Conservation (phyloP, 2,329 filamentous ascomycete genomes). For the Cryphonectria japonica region DNA sequence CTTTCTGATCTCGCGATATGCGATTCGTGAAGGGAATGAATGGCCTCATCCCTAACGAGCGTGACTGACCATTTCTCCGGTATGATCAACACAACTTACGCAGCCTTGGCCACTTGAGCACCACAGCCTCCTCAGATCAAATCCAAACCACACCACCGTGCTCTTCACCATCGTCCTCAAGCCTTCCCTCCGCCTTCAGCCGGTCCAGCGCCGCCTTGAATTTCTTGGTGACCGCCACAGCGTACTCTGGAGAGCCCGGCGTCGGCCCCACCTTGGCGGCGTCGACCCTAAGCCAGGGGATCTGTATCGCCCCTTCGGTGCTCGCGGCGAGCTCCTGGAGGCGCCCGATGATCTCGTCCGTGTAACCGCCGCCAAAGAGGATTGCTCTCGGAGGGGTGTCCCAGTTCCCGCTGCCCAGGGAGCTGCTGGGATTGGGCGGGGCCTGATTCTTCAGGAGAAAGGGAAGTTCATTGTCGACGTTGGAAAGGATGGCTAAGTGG, state of each 20-base stretch:
- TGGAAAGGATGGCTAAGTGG: neutral
- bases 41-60: no score
- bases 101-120: no score
- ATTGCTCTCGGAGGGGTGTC: neutral
- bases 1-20: no score
- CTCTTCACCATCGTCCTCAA: neutral
- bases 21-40: no score
- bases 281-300: slow-evolving; percentile 1
- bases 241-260: neutral
- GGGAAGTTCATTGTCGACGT: neutral
- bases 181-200: neutral
- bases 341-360: neutral
- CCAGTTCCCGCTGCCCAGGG: slow-evolving; percentile 7
- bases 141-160: slow-evolving; percentile 3
- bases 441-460: neutral
- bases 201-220: slow-evolving; percentile 2
- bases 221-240: neutral
- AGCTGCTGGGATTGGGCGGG: neutral
- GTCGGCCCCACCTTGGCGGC: neutral
- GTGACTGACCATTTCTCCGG: no score
- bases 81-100: no score
- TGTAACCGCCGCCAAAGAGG: slow-evolving; percentile 10
- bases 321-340: neutral
- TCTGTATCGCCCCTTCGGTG: neutral
- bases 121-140: neutral